Base-by-base conservation (phyloP, 805 yeast species). In the Hanseniaspora taiwanica region DNA sequence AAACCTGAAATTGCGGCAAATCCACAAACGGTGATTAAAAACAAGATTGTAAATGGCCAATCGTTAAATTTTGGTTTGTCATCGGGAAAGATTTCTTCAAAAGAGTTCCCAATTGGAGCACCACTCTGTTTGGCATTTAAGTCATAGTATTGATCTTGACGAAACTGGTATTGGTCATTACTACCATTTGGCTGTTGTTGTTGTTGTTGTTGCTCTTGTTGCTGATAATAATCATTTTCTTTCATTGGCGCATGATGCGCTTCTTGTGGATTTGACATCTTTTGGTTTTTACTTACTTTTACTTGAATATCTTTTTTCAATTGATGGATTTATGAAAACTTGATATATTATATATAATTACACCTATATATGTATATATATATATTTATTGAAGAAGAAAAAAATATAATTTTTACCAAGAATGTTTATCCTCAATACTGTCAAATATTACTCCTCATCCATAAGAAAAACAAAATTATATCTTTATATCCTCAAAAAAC, bases 1-100 rank as follows among this genome's bases (percentile, higher is more conserved):
- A 84, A 68, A 6, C 71, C 79, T 0, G 94, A 78, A 31, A 86
- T 65, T 0, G 75, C 84, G 21, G 75, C 56, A 53, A 83, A 84
- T 0, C 87, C 94, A 14, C 64, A 72, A 2, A 76, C 64, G 3
- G 72, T 61, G 4, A 70, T 53, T 7, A 60, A 39, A 37, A 69
- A 64, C 45, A 83, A 67, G 7, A 80, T 46, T 0, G 82, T 69
- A 53, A 81, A 80, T 0, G 79, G 74, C 70, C 78, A 71, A 57
- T 85, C 95, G 51, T 85, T 77, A 60, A 66, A 73, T 43, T 62
- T 71, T 1, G 86, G 85, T 49, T 66, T 68, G 24, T 68, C 71
- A 21, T 82, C 67, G 45, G 76, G 72, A 58, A 85, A 85, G 1
- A 79, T 71, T 37, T 82, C 76, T 24, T 76, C 82, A 54, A 77